These are phyloP conservation scores for Pseudoperonospora humuli DNA, from an alignment of 352 stramenopile genomes.

Conservation along the genomic window DNA sequence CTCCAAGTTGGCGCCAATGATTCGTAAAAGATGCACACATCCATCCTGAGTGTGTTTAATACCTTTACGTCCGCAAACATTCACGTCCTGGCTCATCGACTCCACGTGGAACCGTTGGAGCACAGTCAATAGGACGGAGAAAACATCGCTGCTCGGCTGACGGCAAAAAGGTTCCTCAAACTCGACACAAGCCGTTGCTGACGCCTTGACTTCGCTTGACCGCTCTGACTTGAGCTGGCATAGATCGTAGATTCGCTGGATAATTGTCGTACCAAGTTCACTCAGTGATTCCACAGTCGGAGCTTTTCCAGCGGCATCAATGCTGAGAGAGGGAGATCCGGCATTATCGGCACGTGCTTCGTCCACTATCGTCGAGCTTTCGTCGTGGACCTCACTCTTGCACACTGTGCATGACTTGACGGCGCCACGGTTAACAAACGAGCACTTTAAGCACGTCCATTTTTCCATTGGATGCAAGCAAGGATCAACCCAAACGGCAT, in stretches of 20 bases:
- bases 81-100: not conserved
- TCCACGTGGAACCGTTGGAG: constrained; percentile 31
- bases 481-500: constrained; percentile 78
- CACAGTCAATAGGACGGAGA: constrained; percentile 43
- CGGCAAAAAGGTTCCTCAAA: constrained; percentile 79
- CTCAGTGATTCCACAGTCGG: constrained; percentile 4
- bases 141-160: constrained; percentile 49
- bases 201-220: not conserved
- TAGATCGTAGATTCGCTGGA: constrained; percentile 25
- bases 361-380: not conserved
- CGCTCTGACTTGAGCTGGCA: constrained; percentile 17
- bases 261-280: constrained; percentile 21
- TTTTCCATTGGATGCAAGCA: constrained; percentile 58
- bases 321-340: no score
- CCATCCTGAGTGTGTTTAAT: constrained; percentile 5
- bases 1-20: constrained; percentile 59
- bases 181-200: constrained; percentile 11
- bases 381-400: constrained; percentile 19
- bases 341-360: no score
- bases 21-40: constrained; percentile 37
- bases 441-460: constrained; percentile 59
- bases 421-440: constrained; percentile 63
- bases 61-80: not conserved
- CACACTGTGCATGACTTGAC: constrained; percentile 47
- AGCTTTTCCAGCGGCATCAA: not conserved